Conservation (phyloP, 176 grass and related monocot species). For the Olyra latifolia region DNA sequence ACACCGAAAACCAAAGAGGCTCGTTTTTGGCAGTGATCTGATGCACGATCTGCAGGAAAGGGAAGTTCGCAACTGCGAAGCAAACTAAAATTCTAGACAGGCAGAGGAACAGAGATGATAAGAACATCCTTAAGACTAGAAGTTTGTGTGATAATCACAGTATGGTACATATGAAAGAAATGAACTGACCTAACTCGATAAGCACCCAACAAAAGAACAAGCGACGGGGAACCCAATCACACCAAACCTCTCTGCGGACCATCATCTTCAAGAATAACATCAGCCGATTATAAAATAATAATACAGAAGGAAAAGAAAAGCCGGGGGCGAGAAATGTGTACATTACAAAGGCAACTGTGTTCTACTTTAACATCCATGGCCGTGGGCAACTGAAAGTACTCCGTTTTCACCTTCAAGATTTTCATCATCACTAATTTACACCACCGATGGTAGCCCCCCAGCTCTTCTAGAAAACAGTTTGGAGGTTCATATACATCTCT, state of each 20-base stretch:
- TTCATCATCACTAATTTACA: conserved; percentile 46
- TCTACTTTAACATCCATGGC: conserved; percentile 34
- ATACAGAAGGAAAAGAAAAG: conserved; percentile 32
- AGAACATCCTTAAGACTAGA: conserved; percentile 22
- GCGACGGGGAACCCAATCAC: neutral
- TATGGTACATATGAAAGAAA: conserved; percentile 34
- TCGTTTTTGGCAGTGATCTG: neutral
- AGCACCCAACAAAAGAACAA: conserved; percentile 1
- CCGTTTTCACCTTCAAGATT: conserved; percentile 20
- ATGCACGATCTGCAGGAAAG: neutral
- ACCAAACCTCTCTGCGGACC: conserved; percentile 27
- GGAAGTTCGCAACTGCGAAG: neutral
- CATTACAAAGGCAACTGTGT: conserved; percentile 19
- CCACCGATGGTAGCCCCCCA: conserved; percentile 22
- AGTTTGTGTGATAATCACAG: conserved; percentile 35
- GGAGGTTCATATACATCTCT: conserved; percentile 47
- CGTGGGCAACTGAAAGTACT: conserved; percentile 5
- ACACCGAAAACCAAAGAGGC: neutral
- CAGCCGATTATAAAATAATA: conserved; percentile 33
- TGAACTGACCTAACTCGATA: conserved; percentile 21
- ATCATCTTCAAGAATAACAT: conserved; percentile 37
- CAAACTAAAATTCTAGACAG: neutral
- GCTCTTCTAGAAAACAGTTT: conserved; percentile 22
- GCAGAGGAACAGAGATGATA: neutral
- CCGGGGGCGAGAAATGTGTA: conserved; percentile 23